Conservation (phyloP, 495 filamentous ascomycete species). For the Pyrenopolyporus hunteri region DNA sequence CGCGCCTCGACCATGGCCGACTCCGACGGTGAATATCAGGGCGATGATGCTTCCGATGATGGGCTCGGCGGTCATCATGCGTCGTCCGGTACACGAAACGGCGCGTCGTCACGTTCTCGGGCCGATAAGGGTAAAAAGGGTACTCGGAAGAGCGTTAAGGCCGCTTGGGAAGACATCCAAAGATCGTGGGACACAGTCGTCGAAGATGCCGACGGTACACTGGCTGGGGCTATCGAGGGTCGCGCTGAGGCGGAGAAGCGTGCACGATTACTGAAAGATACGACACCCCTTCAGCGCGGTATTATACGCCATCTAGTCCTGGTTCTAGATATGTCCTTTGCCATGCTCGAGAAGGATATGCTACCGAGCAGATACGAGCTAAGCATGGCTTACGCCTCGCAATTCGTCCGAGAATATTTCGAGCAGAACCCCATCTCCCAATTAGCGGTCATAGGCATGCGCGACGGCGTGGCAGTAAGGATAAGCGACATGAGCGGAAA, state of each 20-base stretch:
- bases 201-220: slow-evolving; percentile 51
- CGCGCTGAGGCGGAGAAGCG: slow-evolving; percentile 55
- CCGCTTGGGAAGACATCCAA: slow-evolving; percentile 56
- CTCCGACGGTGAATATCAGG: slow-evolving; percentile 85
- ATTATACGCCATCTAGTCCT: slow-evolving; percentile 95
- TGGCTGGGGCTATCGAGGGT: slow-evolving; percentile 44
- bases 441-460: slow-evolving; percentile 86
- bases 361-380: slow-evolving; percentile 84
- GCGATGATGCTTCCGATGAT: slow-evolving; percentile 74
- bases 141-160: slow-evolving; percentile 39
- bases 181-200: slow-evolving; percentile 55
- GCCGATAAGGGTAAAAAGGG: slow-evolving; percentile 42
- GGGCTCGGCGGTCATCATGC: slow-evolving; percentile 65
- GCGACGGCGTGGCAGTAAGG: slow-evolving; percentile 83
- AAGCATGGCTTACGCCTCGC: slow-evolving; percentile 79
- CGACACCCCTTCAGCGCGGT: slow-evolving; percentile 90
- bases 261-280: slow-evolving; percentile 75
- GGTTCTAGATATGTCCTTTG: slow-evolving; percentile 88
- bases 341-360: slow-evolving; percentile 95
- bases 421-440: slow-evolving; percentile 99
- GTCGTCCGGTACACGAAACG: slow-evolving; percentile 39
- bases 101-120: slow-evolving; percentile 28
- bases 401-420: slow-evolving; percentile 93
- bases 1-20: slow-evolving; percentile 63
- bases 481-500: slow-evolving; percentile 92